A percentile compares a stretch with the other conserved stretches of the same genome.
These are phyloP conservation scores for Cruciata laevipes DNA, from an alignment of 257 asterid species.

Conservation along the genomic window DNA sequence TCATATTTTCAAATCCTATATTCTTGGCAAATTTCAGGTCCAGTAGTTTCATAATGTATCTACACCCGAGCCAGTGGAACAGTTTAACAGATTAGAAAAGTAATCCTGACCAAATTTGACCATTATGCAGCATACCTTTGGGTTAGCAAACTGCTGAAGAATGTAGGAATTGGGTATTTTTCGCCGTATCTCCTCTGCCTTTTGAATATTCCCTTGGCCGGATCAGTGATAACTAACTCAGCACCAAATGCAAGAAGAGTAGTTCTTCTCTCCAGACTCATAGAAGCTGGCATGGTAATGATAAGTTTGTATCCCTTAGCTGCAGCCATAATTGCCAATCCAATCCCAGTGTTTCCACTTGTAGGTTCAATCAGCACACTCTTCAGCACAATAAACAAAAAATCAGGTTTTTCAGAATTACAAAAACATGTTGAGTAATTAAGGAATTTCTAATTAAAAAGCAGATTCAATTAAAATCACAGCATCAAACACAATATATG, in stretches of 20 bases:
- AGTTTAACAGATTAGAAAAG: constrained; percentile 3
- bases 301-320: constrained; percentile 84
- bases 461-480: background rate
- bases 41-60: constrained; percentile 90
- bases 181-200: constrained; percentile 81
- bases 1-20: background rate
- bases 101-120: background rate
- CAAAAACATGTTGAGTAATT: background rate
- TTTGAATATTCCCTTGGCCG: constrained; percentile 28
- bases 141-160: constrained; percentile 93
- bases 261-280: constrained; percentile 85
- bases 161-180: constrained; percentile 83
- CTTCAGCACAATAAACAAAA: constrained; percentile 29
- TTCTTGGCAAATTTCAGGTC: constrained; percentile 46
- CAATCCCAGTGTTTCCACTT: constrained; percentile 96
- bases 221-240: constrained; percentile 57
- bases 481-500: background rate
- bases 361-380: constrained; percentile 89
- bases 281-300: constrained; percentile 85
- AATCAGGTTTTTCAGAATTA: background rate
- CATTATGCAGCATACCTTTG: constrained; percentile 43
- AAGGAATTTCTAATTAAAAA: background rate
- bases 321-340: constrained; percentile 94
- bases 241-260: constrained; percentile 94
- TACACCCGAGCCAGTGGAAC: constrained; percentile 11